Base-by-base conservation (phyloP, 2,329 filamentous ascomycete species). In the Aurifilum marmelostoma region DNA sequence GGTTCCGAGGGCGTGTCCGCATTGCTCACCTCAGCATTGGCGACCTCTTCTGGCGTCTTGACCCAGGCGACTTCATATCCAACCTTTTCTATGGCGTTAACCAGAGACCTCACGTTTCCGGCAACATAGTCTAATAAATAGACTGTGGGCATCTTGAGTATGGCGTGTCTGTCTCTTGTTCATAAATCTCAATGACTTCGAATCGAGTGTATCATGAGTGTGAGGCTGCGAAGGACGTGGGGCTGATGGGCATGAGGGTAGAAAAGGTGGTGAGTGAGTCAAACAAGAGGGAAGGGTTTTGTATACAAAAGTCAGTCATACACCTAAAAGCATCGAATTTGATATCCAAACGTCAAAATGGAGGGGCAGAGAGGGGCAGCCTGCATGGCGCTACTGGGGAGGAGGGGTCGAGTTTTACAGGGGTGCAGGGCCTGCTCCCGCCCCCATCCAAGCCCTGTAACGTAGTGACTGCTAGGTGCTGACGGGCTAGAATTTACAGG, bases 51-150 rank as follows among this genome's bases (percentile, higher is more conserved):
- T 5, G 96, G 96, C 43, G 89, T 89, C 75, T 87, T 91, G 74
- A 99, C 86, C 96, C 95, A 98, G 83, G 96, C 92, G 61, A 99
- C 93, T 59, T 92, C 88, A 79, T 95, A 98, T 71, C 96, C 96
- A 69, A 95, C 87, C 81, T 96, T 97, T 80, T 99, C 95, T 76
- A 99, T 97, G 75, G 95, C 96, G 84, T 99, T 99, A 78, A 94
- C 95, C 75, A 99, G 88, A 72, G 94, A 97, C 73, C 95, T 91
- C 75, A 99, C 90, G 80, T 99, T 99, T 77, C 96, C 96, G 71
- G 96, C 95, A 73, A 97, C 95, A 79, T 97, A 98, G 83, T 98
- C 85, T 75, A 91, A 81, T 67, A 96, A 82, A 81, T 95, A 88
- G 72, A 95, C 92, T 63, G 87, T 92, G 72, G 92, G 89, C 91